Conservation (phyloP, 768 basidiomycete species). For the Russula dissimulans region DNA sequence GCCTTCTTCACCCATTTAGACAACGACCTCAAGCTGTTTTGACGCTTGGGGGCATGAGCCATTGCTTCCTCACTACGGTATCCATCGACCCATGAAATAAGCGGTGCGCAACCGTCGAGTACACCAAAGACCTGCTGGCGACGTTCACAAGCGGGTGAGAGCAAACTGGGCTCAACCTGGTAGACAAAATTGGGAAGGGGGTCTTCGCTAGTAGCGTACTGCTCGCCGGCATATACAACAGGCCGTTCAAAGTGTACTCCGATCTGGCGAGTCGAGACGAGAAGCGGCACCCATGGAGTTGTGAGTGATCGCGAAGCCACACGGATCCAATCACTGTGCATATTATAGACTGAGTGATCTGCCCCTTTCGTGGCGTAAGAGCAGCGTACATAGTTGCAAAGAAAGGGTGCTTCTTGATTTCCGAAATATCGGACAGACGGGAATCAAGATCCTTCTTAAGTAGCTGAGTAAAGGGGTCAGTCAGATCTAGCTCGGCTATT, state of each 20-base stretch:
- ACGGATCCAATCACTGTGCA: conserved; percentile 2
- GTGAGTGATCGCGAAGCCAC: conserved; percentile 8
- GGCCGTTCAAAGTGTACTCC: neutral
- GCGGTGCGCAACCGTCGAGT: neutral
- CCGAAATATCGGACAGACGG: neutral
- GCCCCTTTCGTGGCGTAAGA: neutral
- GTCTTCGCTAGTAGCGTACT: neutral
- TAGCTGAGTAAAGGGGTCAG: neutral
- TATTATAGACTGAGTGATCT: neutral
- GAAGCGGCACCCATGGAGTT: conserved; percentile 8
- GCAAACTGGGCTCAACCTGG: neutral
- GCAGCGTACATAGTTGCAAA: neutral
- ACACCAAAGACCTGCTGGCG: conserved; percentile 1
- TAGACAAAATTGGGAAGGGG: conserved; percentile 1
- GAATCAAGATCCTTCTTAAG: neutral
- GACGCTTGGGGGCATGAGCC: neutral
- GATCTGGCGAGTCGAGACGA: neutral
- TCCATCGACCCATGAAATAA: conserved; percentile 3
- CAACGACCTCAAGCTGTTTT: neutral
- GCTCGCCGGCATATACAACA: neutral
- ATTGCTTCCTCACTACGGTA: neutral
- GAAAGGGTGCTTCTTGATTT: conserved; percentile 4
- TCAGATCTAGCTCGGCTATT: too few species aligned
- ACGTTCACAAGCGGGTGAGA: neutral
- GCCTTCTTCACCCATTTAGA: conserved; percentile 5